Evolutionary conservation across 2,329 filamentous ascomycete genomes (phyloP).

Genomic region (Curvularia hawaiiensis): DNA sequence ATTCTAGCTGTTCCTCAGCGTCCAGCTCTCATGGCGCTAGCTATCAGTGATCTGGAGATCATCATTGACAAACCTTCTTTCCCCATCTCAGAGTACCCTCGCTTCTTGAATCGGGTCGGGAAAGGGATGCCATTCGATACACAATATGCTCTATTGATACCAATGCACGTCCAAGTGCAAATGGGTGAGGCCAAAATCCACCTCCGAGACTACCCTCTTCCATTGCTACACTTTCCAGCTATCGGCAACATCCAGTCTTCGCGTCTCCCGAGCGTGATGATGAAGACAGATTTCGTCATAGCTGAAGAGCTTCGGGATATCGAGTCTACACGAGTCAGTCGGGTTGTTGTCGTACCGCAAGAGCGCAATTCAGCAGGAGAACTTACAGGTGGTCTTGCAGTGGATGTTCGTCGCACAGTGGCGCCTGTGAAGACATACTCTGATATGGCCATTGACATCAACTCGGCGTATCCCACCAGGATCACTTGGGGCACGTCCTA

Average conservation of each 20-base stretch:
- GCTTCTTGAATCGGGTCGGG: conserved; percentile 86
- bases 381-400: conserved; percentile 71
- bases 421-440: conserved; percentile 97
- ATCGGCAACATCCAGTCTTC: conserved; percentile 80
- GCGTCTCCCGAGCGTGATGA: conserved; percentile 77
- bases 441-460: conserved; percentile 88
- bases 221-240: conserved; percentile 85
- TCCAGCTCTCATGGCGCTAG: conserved; percentile 78
- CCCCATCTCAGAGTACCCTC: conserved; percentile 76
- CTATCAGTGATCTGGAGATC: conserved; percentile 84
- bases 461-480: conserved; percentile 86
- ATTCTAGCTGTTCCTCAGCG: conserved; percentile 85
- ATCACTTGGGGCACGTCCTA: conserved; percentile 98
- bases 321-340: conserved; percentile 79
- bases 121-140: conserved; percentile 95
- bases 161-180: conserved; percentile 85
- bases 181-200: conserved; percentile 90
- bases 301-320: conserved; percentile 88
- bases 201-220: conserved; percentile 90
- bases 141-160: conserved; percentile 86
- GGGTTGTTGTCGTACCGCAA: conserved; percentile 83
- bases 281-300: conserved; percentile 91
- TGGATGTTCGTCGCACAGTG: conserved; percentile 88
- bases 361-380: conserved; percentile 61
- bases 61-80: conserved; percentile 93